Evolutionary conservation across 2,329 filamentous ascomycete genomes (phyloP), one percentile per base, ranked within the genome.

Genomic region (Bipolaris cookei): DNA sequence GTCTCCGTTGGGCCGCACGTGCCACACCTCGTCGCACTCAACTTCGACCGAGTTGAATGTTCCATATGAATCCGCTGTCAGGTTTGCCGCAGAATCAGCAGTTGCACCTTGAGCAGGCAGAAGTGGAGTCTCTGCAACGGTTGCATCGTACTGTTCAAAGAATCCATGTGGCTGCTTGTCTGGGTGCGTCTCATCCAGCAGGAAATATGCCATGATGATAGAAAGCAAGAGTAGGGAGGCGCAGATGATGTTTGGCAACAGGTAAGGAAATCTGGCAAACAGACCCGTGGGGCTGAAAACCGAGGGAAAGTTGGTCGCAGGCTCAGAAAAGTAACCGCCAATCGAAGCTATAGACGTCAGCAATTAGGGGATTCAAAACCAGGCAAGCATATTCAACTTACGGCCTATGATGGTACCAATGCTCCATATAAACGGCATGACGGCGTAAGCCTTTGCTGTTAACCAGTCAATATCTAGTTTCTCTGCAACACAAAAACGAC

Each of bases 391-490:
- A 21, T 10, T 30, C 1, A n/a, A 49, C 72, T 74, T 73, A 76
- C 73, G 76, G 46, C 93, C 93, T 51, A 96, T 83, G 62, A 97
- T 96, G 8, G 91, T 96, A 21, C 93, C 93, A 50, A 97, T 88
- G 44, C 86, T 89, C 92, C 93, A 97, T 4, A 62, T 57, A 71
- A 97, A 97, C 0, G 93, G 93, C 91, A 97, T 96, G 42, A 97
- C 86, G 2, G 92, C 88, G 75, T 93, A 97, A 25, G 90, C 91
- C 67, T 60, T 77, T 96, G 91, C 69, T 93, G 88, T 11, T 90
- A 90, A 55, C 25, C 88, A 90, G 30, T 84, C 90, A 54, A 95
- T 89, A 3, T 32, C 50, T 38, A 6, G 44, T 21, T 13, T 49
- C 42, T 66, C 59, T 20, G 54, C 39, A 13, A 48, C 16, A 34